phyloP scores from a whole-genome alignment of 257 asterid species.

The Echium plantagineum region DNA sequence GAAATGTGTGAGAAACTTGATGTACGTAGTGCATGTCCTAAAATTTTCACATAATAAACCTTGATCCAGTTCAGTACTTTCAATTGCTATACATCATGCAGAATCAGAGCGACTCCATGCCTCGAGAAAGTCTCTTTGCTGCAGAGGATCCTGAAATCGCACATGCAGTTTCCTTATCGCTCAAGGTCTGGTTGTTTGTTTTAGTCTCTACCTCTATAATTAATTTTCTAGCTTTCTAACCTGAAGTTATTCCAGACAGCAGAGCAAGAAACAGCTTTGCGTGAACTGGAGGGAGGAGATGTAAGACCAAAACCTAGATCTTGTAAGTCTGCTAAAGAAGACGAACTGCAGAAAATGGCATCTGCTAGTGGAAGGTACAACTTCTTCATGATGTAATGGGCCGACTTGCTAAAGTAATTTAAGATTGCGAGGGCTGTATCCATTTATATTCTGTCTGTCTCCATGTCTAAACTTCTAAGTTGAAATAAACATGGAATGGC shows the following conservation, averaged over 20 bases:
- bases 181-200: constrained; percentile 37
- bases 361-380: constrained; percentile 56
- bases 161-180: constrained; percentile 69
- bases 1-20: constrained; percentile 33
- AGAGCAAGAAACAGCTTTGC: constrained; percentile 49
- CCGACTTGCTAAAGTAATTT: neutral
- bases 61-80: constrained; percentile 10
- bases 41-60: constrained; percentile 6
- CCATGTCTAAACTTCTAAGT: no score
- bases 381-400: constrained; percentile 3
- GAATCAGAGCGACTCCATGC: constrained; percentile 31
- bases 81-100: constrained; percentile 24
- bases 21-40: constrained; percentile 34
- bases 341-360: constrained; percentile 31
- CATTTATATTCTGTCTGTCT: no score
- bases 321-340: constrained; percentile 27
- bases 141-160: constrained; percentile 50
- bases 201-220: constrained; percentile 2
- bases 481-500: no score
- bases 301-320: constrained; percentile 32
- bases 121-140: constrained; percentile 37
- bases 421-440: no score
- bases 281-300: constrained; percentile 35
- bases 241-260: constrained; percentile 48
- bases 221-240: constrained; percentile 21